Evolutionary conservation across 371 early-diverging fungal genomes (phyloP).

Genomic region (Rhizopus arrhizus): DNA sequence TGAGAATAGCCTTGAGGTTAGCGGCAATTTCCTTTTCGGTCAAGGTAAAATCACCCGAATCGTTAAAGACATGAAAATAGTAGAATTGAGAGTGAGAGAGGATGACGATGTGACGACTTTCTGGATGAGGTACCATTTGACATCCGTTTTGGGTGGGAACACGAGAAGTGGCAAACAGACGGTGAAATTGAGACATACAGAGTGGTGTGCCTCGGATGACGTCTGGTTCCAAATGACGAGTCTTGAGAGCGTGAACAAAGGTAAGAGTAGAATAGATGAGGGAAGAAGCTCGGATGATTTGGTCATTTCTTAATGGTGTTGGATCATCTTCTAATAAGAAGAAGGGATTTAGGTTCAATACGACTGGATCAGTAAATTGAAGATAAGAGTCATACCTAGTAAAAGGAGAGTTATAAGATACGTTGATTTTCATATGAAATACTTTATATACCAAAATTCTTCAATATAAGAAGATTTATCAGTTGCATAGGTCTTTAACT

Average conservation of each 20-base stretch:
- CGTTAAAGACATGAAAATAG: slow-evolving; percentile 64
- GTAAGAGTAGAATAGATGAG: slow-evolving; percentile 57
- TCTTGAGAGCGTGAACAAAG: slow-evolving; percentile 49
- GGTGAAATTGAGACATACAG: slow-evolving; percentile 67
- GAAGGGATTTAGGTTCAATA: slow-evolving; percentile 53
- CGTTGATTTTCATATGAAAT: neutral
- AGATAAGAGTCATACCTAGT: slow-evolving; percentile 54
- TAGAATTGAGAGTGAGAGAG: slow-evolving; percentile 65
- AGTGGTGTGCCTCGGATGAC: slow-evolving; percentile 63
- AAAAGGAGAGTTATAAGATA: slow-evolving; percentile 1
- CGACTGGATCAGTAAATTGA: slow-evolving; percentile 48
- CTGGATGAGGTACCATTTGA: slow-evolving; percentile 47
- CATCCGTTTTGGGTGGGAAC: slow-evolving; percentile 58
- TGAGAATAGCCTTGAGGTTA: slow-evolving; percentile 45
- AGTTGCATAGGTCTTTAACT: slow-evolving; percentile 65
- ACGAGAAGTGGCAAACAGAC: slow-evolving; percentile 62
- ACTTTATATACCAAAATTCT: slow-evolving; percentile 52
- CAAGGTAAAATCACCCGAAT: slow-evolving; percentile 40
- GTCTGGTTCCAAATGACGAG: slow-evolving; percentile 63
- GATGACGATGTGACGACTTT: slow-evolving; percentile 61
- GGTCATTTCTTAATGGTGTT: slow-evolving; percentile 50
- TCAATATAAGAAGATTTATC: slow-evolving; percentile 60
- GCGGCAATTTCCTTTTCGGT: slow-evolving; percentile 54
- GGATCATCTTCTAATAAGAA: slow-evolving; percentile 57
- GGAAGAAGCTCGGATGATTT: slow-evolving; percentile 52